Evolutionary conservation across 1,139 yeast genomes (phyloP).

Genomic region (Geotrichum bryndzae): DNA sequence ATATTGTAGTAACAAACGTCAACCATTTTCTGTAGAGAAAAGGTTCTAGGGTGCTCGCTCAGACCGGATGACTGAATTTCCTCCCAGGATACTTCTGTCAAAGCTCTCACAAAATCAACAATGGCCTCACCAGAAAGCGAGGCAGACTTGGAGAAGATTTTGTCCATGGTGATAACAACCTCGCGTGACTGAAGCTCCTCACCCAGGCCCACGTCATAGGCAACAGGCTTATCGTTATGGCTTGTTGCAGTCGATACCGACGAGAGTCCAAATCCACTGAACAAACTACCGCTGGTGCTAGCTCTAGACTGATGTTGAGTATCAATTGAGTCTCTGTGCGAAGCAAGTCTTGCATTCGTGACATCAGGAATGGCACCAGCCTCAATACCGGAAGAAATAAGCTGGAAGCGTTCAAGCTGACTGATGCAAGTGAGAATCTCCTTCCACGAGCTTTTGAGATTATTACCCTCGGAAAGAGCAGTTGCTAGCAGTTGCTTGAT

Average conservation of each 20-base stretch:
- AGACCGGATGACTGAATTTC: slow-evolving; percentile 87
- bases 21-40: slow-evolving; percentile 88
- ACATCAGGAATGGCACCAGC: slow-evolving; percentile 84
- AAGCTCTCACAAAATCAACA: slow-evolving; percentile 77
- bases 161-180: slow-evolving; percentile 77
- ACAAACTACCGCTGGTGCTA: slow-evolving; percentile 12
- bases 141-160: slow-evolving; percentile 78
- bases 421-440: slow-evolving; percentile 77
- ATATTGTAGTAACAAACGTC: slow-evolving; percentile 97
- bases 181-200: slow-evolving; percentile 65
- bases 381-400: slow-evolving; percentile 83
- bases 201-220: slow-evolving; percentile 48
- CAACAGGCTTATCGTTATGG: slow-evolving; percentile 13
- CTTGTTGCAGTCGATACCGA: neutral
- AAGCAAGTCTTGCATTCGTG: slow-evolving; percentile 61
- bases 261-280: slow-evolving; percentile 11
- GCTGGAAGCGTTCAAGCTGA: slow-evolving; percentile 83
- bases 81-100: slow-evolving; percentile 80
- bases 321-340: slow-evolving; percentile 41
- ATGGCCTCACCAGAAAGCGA: slow-evolving; percentile 77
- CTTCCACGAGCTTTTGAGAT: slow-evolving; percentile 71
- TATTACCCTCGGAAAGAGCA: slow-evolving; percentile 73
- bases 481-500: slow-evolving; percentile 66
- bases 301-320: slow-evolving; percentile 35
- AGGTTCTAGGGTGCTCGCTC: slow-evolving; percentile 79